phyloP scores from a whole-genome alignment of 257 asterid genomes.

The Eustoma russellianum region DNA sequence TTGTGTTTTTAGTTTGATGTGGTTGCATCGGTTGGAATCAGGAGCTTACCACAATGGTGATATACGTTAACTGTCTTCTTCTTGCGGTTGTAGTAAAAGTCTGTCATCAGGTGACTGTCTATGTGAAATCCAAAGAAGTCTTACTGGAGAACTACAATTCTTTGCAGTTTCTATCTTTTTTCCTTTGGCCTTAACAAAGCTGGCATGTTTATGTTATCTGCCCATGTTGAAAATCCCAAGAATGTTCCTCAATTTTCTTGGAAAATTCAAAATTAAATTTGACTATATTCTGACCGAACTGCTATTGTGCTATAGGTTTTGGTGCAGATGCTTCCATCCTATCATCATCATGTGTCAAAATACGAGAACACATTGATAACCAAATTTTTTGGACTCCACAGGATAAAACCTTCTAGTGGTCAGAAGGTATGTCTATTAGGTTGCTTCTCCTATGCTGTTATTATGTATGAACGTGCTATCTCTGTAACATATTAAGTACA shows the following conservation, averaged over 20 bases:
- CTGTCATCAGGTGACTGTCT: too few species aligned
- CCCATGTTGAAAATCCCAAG: too few species aligned
- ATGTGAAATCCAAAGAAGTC: too few species aligned
- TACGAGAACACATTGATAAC: constrained; percentile 84
- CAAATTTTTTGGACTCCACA: constrained; percentile 93
- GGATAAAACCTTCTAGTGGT: constrained; percentile 92
- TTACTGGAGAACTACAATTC: too few species aligned
- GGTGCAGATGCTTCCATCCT: constrained; percentile 85
- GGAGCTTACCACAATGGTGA: background rate
- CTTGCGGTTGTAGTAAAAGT: too few species aligned
- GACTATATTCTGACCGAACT: background rate
- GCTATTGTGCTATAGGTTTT: constrained; percentile 52
- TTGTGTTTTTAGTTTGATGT: background rate
- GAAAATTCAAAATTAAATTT: background rate
- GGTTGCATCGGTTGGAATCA: constrained; percentile 37
- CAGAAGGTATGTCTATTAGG: constrained; percentile 56
- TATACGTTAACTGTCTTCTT: too few species aligned
- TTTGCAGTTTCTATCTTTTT: too few species aligned
- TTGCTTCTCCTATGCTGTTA: background rate
- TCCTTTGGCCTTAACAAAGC: too few species aligned
- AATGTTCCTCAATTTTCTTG: too few species aligned
- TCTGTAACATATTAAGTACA: too few species aligned
- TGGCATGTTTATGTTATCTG: too few species aligned
- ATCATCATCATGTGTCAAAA: constrained; percentile 60
- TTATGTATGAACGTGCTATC: constrained; percentile 1